Conservation (phyloP, 371 early-diverging fungal species). For the Gilbertella persicaria region DNA sequence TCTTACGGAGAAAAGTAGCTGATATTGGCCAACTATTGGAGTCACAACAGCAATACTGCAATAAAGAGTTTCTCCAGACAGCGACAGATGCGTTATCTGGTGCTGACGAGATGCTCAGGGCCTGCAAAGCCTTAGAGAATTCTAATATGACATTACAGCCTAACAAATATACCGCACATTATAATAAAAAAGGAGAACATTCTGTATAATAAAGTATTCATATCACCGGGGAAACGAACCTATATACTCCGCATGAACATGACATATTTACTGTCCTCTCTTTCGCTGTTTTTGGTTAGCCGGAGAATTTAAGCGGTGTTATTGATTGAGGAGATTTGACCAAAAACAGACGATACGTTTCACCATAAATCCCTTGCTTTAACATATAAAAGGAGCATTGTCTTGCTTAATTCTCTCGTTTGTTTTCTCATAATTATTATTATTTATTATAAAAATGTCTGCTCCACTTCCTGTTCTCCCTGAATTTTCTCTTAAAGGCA, state of each 20-base stretch:
- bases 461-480: slow-evolving; percentile 27
- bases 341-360: slow-evolving; percentile 1
- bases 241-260: slow-evolving; percentile 1
- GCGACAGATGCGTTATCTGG: slow-evolving; percentile 41
- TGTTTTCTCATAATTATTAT: slow-evolving; percentile 4
- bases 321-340: slow-evolving; percentile 7
- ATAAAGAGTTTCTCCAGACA: slow-evolving; percentile 37
- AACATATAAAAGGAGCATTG: background rate
- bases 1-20: slow-evolving; percentile 29
- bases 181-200: slow-evolving; percentile 28
- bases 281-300: no score
- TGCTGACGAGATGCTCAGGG: slow-evolving; percentile 44
- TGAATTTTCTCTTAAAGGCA: slow-evolving; percentile 47
- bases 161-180: slow-evolving; percentile 48
- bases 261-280: background rate
- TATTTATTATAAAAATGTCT: slow-evolving; percentile 7
- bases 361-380: background rate
- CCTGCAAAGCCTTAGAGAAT: slow-evolving; percentile 32
- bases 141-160: slow-evolving; percentile 11
- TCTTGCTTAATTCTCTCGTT: background rate
- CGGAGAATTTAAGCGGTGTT: background rate
- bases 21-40: slow-evolving; percentile 40
- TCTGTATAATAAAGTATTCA: slow-evolving; percentile 23
- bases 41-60: slow-evolving; percentile 33
- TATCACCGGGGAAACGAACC: no score